A percentile compares a stretch with the other conserved stretches of the same genome.
phyloP scores from a whole-genome alignment of 2,329 filamentous ascomycete species.

The Zymoseptoria tritici region DNA sequence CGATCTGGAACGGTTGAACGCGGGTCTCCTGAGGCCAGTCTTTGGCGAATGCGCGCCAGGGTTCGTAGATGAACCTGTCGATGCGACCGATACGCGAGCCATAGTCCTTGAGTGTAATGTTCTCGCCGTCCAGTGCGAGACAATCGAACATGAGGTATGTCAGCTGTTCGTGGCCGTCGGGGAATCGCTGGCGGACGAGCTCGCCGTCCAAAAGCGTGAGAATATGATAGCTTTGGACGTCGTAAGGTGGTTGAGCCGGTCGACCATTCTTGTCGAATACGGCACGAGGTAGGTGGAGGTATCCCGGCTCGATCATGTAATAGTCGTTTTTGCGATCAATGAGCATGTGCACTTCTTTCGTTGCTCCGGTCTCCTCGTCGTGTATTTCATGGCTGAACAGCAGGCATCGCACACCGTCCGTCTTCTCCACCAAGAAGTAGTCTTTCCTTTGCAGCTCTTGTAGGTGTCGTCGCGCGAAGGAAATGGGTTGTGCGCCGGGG shows the following conservation, averaged over 20 bases:
- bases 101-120: constrained; percentile 68
- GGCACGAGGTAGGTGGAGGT: constrained; percentile 59
- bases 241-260: constrained; percentile 5
- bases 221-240: constrained; percentile 60
- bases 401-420: constrained; percentile 91
- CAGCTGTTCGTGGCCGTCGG: constrained; percentile 61
- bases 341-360: constrained; percentile 68
- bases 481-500: constrained; percentile 89
- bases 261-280: not conserved
- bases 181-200: constrained; percentile 70
- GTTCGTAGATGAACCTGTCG: constrained; percentile 35
- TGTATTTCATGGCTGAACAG: constrained; percentile 69
- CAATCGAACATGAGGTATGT: constrained; percentile 93
- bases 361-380: constrained; percentile 23
- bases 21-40: constrained; percentile 61
- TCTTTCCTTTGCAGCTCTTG: constrained; percentile 74
- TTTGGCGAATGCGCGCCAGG: constrained; percentile 37
- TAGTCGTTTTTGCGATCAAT: constrained; percentile 98
- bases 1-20: constrained; percentile 70
- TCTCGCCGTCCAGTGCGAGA: constrained; percentile 68
- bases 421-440: constrained; percentile 98
- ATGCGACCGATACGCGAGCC: constrained; percentile 88
- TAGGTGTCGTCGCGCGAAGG: constrained; percentile 75
- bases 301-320: constrained; percentile 65
- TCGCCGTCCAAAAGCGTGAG: constrained; percentile 87